Percentiles rank a stretch among this genome's conserved stretches.
Evolutionary conservation across 768 basidiomycete genomes (phyloP).

Genomic region (Russula sp.): DNA sequence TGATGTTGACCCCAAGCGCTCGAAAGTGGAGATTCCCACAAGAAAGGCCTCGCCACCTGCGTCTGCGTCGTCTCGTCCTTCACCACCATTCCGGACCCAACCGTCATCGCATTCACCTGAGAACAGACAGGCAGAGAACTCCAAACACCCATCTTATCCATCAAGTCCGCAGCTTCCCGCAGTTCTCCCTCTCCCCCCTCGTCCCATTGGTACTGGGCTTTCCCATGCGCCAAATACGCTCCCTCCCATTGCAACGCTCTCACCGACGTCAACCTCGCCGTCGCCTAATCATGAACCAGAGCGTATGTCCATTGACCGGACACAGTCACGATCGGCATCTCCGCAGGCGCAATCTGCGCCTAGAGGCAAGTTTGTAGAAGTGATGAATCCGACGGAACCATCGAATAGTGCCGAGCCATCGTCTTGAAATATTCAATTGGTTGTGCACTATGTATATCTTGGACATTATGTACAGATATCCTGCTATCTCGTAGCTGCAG

Average conservation of each 20-base stretch:
- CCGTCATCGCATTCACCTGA: slow-evolving; percentile 63
- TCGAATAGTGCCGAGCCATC: slow-evolving; percentile 37
- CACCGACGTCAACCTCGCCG: slow-evolving; percentile 56
- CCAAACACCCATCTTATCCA: slow-evolving; percentile 37
- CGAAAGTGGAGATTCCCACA: slow-evolving; percentile 53
- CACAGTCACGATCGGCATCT: slow-evolving; percentile 40
- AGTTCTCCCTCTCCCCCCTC: slow-evolving; percentile 70
- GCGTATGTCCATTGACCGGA: slow-evolving; percentile 48
- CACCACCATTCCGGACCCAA: slow-evolving; percentile 73
- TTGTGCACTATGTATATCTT: slow-evolving; percentile 27
- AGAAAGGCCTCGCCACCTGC: slow-evolving; percentile 54
- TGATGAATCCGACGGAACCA: slow-evolving; percentile 53
- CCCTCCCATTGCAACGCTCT: slow-evolving; percentile 68
- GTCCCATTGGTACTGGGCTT: slow-evolving; percentile 59
- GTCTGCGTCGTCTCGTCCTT: slow-evolving; percentile 51
- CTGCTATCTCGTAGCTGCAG: slow-evolving; percentile 15
- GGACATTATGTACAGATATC: slow-evolving; percentile 28
- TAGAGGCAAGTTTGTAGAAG: slow-evolving; percentile 52
- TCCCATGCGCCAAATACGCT: slow-evolving; percentile 46
- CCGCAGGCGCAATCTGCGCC: slow-evolving; percentile 48
- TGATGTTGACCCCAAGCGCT: slow-evolving; percentile 55
- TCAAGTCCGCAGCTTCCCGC: slow-evolving; percentile 54
- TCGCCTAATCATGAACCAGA: slow-evolving; percentile 50
- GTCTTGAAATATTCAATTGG: slow-evolving; percentile 20
- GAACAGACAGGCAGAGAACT: slow-evolving; percentile 47